Base-by-base conservation (phyloP, 768 basidiomycete genomes). In the Rhizopogon salebrosus region DNA sequence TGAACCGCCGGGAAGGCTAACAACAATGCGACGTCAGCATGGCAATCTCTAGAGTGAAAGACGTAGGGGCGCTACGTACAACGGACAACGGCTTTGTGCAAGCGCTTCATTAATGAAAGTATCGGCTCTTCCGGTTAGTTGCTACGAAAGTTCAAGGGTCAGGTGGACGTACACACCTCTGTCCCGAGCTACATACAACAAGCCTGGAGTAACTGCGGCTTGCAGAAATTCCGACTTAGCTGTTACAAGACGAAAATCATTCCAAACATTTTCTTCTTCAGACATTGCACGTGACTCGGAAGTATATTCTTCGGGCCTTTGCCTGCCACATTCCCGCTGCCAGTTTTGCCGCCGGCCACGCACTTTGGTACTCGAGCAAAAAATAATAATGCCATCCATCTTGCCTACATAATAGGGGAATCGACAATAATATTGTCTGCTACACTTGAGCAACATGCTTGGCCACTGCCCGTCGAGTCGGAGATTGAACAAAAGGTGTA, bases 11-110 rank as follows among this genome's bases (percentile, higher is more conserved):
- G 20, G 1, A 34, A 31, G 18, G 16, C 45, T 46, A 20, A 34
- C 14, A 34, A 46, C 45, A 46, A 46, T 31, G 45, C 29, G 45
- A 31, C 3, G 31, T 46, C 45, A 46, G 45, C 45, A 46, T 46
- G 45, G 45, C 22, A 29, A 46, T 46, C 18, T 23, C 8, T 46
- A 16, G 18, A 34, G 45, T 34, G 31, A 46, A 46, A 34, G 14
- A 34, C 31, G 31, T 34, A 2, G 31, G 11, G 31, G 31, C 10
- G 10, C 31, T 46, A 46, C 45, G 45, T 46, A 46, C 45, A 46
- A 46, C 11, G 11, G 31, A 34, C 31, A 13, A 9, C 31, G 22
- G 16, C 45, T 46, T 46, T 46, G 20, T 34, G 29, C 20, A 23
- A 46, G 31, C 29, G 43, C 43, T 37, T 37, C 36, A 37, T 34